Base-by-base conservation (phyloP, 2,329 filamentous ascomycete species). In the Colletotrichum sidae region DNA sequence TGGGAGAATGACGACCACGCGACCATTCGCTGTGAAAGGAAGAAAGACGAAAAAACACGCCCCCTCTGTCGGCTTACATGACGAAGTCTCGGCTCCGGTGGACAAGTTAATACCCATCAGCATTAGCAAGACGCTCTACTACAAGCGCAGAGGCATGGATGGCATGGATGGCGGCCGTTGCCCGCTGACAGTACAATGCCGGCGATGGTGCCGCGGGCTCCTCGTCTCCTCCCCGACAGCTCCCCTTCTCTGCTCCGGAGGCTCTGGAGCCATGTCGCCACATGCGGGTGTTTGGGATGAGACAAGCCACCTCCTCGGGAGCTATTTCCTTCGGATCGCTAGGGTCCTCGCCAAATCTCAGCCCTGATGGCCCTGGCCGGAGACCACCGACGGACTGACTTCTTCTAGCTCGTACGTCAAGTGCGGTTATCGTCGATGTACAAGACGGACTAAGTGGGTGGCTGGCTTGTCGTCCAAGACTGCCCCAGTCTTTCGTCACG, bases 261-360 rank as follows among this genome's bases (percentile, higher is more conserved):
- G 49, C 25, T 41, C 57, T 52, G 47, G 70, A 68, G 69, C 69
- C 65, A 69, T 67, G 67, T 61, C 49, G 67, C 67, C 65, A 65
- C 60, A 65, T 57, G 58, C 55, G 53, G 51, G 70, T 70, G 68
- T 69, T 72, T 69, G 70, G 68, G 60, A 70, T 76, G 73, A 78
- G 75, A 78, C 78, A 78, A 78, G 73, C 72, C 76, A 76, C 74
- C 74, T 75, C 74, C 75, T 73, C 74, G 70, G 63, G 58, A 63
- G 45, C 58, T 67, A 67, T 67, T 65, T 58, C 57, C 54, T 66
- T 63, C 59, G 53, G 47, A 50, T 63, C 53, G 63, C 63, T 63
- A 54, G 63, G 59, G 63, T 66, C 58, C 58, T 66, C 53, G 47
- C 53, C 58, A 63, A 66, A 63, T 66, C 47, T 63, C 63, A 66